Evolutionary conservation across 2,329 filamentous ascomycete species (phyloP).

Genomic region (Westerdykella aurantiaca): DNA sequence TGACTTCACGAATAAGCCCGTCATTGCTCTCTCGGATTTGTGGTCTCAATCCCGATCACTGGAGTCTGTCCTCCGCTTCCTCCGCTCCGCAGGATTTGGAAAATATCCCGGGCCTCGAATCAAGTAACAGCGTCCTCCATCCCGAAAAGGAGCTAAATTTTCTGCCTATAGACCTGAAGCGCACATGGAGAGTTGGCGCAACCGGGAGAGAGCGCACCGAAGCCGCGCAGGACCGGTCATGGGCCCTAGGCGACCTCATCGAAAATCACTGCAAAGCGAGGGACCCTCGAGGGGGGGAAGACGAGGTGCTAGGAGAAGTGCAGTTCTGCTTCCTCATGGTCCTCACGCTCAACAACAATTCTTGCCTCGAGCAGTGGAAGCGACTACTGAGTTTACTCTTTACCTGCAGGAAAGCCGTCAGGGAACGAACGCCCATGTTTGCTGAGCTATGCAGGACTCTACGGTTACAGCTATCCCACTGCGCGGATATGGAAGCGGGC

Average conservation of each 20-base stretch:
- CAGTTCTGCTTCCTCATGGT: conserved; percentile 60
- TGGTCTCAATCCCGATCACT: conserved; percentile 43
- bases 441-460: conserved; percentile 47
- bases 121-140: conserved; percentile 23
- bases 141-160: conserved; percentile 45
- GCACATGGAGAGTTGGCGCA: conserved; percentile 57
- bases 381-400: conserved; percentile 52
- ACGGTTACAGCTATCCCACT: conserved; percentile 50
- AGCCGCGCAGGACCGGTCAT: conserved; percentile 57
- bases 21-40: conserved; percentile 48
- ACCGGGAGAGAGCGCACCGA: conserved; percentile 58
- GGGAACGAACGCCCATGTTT: conserved; percentile 47
- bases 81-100: conserved; percentile 53
- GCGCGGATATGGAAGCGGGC: conserved; percentile 55
- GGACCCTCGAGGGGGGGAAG: conserved; percentile 20
- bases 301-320: conserved; percentile 50
- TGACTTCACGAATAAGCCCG: conserved; percentile 49
- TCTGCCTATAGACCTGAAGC: conserved; percentile 55
- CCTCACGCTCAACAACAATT: conserved; percentile 59
- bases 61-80: conserved; percentile 54
- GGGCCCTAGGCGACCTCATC: conserved; percentile 53
- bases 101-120: conserved; percentile 53
- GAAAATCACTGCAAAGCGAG: conserved; percentile 36
- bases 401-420: conserved; percentile 51
- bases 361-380: conserved; percentile 62